phyloP scores from a whole-genome alignment of 768 basidiomycete species.

The Steccherinum ochraceum region DNA sequence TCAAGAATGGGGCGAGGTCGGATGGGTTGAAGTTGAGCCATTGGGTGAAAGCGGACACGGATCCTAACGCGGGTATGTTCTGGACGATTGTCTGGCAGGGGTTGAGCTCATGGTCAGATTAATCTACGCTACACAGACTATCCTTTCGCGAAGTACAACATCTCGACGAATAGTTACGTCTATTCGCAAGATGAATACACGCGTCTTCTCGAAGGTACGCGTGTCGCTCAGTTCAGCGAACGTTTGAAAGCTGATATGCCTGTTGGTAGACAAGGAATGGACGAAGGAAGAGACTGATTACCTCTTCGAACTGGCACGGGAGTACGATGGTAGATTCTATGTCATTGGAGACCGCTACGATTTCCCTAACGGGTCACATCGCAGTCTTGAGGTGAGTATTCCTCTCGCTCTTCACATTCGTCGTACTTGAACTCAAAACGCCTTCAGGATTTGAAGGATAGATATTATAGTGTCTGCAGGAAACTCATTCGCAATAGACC shows the following conservation, averaged over 20 bases:
- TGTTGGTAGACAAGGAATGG: slow-evolving; percentile 76
- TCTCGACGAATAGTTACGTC: slow-evolving; percentile 53
- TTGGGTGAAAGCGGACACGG: slow-evolving; percentile 68
- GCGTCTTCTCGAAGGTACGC: slow-evolving; percentile 64
- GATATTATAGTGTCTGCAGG: slow-evolving; percentile 89
- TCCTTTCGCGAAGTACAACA: slow-evolving; percentile 79
- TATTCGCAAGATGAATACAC: slow-evolving; percentile 89
- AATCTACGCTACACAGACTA: slow-evolving; percentile 45
- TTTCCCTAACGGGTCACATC: slow-evolving; percentile 44
- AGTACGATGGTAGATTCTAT: slow-evolving; percentile 87
- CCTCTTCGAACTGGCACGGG: slow-evolving; percentile 70
- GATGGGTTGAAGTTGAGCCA: slow-evolving; percentile 71
- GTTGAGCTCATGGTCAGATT: too few relatives aligned
- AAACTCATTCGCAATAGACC: slow-evolving; percentile 81
- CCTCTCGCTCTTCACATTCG: neutral
- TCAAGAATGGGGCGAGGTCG: slow-evolving; percentile 65
- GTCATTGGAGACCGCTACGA: slow-evolving; percentile 89
- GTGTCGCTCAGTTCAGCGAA: neutral
- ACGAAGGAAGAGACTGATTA: slow-evolving; percentile 92
- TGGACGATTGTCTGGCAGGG: neutral
- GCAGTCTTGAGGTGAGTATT: slow-evolving; percentile 63
- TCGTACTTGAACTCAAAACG: neutral
- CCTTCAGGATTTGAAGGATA: slow-evolving; percentile 81
- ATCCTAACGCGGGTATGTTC: slow-evolving; percentile 48
- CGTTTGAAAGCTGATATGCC: neutral